phyloP scores from a whole-genome alignment of 2,329 filamentous ascomycete genomes.

The Scytalidium lignicola region DNA sequence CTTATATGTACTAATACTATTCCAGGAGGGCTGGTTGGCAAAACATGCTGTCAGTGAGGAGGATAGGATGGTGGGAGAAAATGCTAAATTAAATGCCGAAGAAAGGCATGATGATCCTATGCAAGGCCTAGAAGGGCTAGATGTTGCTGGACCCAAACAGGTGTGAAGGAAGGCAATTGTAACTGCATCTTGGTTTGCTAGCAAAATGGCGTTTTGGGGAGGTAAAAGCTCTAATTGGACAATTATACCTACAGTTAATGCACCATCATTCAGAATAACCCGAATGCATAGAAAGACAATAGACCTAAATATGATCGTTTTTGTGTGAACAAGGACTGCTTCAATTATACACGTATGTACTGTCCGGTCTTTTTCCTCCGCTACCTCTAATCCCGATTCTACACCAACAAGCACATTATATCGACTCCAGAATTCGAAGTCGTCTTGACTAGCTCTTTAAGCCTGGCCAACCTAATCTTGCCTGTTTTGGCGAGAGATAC shows the following conservation, averaged over 20 bases:
- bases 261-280: not conserved
- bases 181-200: not conserved
- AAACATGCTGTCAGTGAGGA: conserved; percentile 83
- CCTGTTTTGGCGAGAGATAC: conserved; percentile 65
- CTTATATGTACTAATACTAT: conserved; percentile 16
- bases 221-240: not conserved
- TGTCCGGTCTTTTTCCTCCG: conserved; percentile 2
- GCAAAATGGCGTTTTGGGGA: not conserved
- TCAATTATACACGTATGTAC: conserved; percentile 14
- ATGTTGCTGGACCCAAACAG: conserved; percentile 86
- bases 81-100: conserved; percentile 45
- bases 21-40: conserved; percentile 86
- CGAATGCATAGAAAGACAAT: not conserved
- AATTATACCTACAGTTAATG: not conserved
- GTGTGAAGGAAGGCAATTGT: conserved; percentile 41
- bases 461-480: conserved; percentile 20
- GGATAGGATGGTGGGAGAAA: conserved; percentile 58
- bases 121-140: conserved; percentile 89
- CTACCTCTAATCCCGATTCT: conserved; percentile 2
- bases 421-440: conserved; percentile 7
- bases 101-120: conserved; percentile 73
- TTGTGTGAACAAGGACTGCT: conserved; percentile 9
- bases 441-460: conserved; percentile 11
- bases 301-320: not conserved
- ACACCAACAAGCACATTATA: conserved; percentile 1